These are phyloP conservation scores for Phytophthora niederhauseri DNA, from an alignment of 352 stramenopile genomes.

Conservation along the genomic window DNA sequence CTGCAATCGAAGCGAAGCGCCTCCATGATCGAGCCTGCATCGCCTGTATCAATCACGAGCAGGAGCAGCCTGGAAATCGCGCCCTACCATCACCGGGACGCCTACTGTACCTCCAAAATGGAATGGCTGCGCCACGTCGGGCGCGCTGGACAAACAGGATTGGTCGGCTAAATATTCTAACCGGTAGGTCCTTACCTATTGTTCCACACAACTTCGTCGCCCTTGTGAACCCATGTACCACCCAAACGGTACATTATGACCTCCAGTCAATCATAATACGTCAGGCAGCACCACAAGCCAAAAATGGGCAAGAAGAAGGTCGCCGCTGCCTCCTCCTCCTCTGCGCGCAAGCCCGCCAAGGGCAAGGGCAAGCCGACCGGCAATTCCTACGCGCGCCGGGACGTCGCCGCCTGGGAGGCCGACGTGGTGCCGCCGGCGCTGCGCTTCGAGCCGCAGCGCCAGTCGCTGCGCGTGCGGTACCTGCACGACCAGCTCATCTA, in stretches of 20 bases:
- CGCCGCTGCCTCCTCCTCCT: not conserved
- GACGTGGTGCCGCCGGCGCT: conserved; percentile 45
- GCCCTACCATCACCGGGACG: not conserved
- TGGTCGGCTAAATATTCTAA: not conserved
- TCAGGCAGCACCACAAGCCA: not conserved
- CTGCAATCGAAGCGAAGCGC: too few relatives aligned
- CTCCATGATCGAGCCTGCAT: not conserved
- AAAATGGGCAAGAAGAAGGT: conserved; percentile 34
- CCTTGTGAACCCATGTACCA: not conserved
- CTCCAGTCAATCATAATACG: conserved; percentile 1
- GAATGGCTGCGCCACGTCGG: conserved; percentile 6
- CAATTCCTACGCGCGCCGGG: conserved; percentile 20
- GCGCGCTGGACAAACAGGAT: conserved; percentile 6
- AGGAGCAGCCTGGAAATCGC: not conserved
- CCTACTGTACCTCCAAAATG: not conserved
- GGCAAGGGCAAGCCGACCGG: conserved; percentile 22
- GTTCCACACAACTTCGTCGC: not conserved
- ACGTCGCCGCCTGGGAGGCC: conserved; percentile 28
- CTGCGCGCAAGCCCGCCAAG: conserved; percentile 19
- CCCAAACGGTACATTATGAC: not conserved
- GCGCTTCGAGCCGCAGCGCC: conserved; percentile 50
- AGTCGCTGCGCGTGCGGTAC: conserved; percentile 36
- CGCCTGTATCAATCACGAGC: not conserved
- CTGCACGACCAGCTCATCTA: conserved; percentile 76
- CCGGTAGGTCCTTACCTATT: not conserved